Evolutionary conservation across 2,329 filamentous ascomycete species (phyloP).

Genomic region (Diaporthe velutina): DNA sequence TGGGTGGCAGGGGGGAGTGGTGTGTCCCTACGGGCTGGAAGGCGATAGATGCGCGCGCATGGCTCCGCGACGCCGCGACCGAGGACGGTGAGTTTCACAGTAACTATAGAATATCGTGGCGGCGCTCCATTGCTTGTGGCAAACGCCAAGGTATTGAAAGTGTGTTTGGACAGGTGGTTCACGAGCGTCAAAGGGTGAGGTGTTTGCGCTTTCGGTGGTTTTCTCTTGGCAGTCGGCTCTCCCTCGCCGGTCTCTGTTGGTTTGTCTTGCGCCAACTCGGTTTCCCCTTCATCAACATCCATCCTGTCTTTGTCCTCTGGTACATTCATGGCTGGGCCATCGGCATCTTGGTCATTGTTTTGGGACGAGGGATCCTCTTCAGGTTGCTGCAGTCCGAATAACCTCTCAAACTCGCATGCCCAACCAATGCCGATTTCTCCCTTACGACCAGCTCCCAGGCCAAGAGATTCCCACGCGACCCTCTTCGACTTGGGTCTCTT

Average conservation of each 20-base stretch:
- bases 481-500: slow-evolving; percentile 86
- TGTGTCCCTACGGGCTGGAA: slow-evolving; percentile 65
- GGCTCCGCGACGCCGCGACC: slow-evolving; percentile 77
- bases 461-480: slow-evolving; percentile 78
- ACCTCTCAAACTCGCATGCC: slow-evolving; percentile 83
- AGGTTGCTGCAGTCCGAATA: slow-evolving; percentile 61
- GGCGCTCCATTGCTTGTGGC: slow-evolving; percentile 45
- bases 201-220: neutral
- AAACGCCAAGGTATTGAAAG: slow-evolving; percentile 49
- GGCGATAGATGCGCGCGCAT: slow-evolving; percentile 87
- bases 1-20: slow-evolving; percentile 47
- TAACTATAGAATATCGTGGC: slow-evolving; percentile 61
- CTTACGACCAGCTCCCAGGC: slow-evolving; percentile 79
- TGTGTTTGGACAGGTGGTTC: slow-evolving; percentile 54
- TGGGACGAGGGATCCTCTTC: slow-evolving; percentile 38
- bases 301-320: slow-evolving; percentile 39
- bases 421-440: slow-evolving; percentile 88
- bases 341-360: slow-evolving; percentile 20
- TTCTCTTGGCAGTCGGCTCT: neutral
- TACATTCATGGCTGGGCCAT: neutral
- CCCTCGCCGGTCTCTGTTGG: slow-evolving; percentile 33
- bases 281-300: slow-evolving; percentile 42
- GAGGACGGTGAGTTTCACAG: slow-evolving; percentile 75
- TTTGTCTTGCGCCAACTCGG: slow-evolving; percentile 36
- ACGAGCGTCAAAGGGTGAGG: slow-evolving; percentile 45